Conservation (phyloP, 2,329 filamentous ascomycete species). For the Talaromyces rugulosus region DNA sequence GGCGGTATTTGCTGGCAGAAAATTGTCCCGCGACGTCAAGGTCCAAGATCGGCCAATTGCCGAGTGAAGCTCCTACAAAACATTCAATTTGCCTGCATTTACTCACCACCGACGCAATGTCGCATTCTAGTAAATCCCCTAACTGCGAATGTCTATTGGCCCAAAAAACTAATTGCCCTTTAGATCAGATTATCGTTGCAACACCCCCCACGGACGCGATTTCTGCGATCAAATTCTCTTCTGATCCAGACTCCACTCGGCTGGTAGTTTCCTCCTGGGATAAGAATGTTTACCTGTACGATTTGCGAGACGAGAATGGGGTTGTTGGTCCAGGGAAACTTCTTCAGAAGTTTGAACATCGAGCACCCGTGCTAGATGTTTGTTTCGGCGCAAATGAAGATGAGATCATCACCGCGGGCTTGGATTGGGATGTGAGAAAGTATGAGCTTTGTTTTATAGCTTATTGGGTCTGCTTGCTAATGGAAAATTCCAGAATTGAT, state of each 20-base stretch:
- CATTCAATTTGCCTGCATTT: neutral
- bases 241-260: conserved; percentile 65
- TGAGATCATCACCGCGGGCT: conserved; percentile 78
- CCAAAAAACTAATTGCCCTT: conserved; percentile 5
- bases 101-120: conserved; percentile 26
- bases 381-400: conserved; percentile 82
- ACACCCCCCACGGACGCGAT: conserved; percentile 82
- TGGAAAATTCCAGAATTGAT: conserved; percentile 53
- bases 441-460: conserved; percentile 33
- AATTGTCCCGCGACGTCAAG: conserved; percentile 17
- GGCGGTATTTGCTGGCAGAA: conserved; percentile 10
- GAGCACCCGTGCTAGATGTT: conserved; percentile 81
- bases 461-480: conserved; percentile 8
- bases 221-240: conserved; percentile 81
- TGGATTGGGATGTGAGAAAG: conserved; percentile 83
- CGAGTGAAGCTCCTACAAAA: conserved; percentile 1
- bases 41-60: conserved; percentile 16
- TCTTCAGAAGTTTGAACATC: conserved; percentile 70
- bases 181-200: conserved; percentile 74
- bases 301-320: conserved; percentile 55
- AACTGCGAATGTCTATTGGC: neutral
- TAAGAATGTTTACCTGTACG: conserved; percentile 84
- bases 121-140: conserved; percentile 35
- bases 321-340: conserved; percentile 59
- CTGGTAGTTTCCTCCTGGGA: conserved; percentile 96